phyloP scores from a whole-genome alignment of 1,284 basidiomycete species.

The Tremellales sp. region DNA sequence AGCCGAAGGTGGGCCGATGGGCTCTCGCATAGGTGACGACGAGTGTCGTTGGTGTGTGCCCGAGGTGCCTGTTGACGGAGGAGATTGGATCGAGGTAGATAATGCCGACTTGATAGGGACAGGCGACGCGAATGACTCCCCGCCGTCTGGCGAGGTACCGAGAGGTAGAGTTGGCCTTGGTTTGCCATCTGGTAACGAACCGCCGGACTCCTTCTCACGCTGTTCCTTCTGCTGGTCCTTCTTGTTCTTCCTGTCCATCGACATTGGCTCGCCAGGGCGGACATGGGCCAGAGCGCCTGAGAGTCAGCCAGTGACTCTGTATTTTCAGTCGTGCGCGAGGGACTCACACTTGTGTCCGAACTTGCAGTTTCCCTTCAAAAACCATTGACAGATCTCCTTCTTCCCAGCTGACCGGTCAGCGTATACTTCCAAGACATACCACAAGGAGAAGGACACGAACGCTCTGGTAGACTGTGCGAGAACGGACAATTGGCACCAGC shows the following conservation, averaged over 20 bases:
- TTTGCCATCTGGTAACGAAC: slow-evolving; percentile 8
- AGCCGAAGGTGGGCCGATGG: slow-evolving; percentile 40
- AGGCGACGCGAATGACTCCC: slow-evolving; percentile 26
- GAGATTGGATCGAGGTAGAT: slow-evolving; percentile 34
- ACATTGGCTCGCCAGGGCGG: slow-evolving; percentile 84
- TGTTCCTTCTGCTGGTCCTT: slow-evolving; percentile 79
- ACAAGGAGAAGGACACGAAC: slow-evolving; percentile 18
- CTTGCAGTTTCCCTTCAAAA: slow-evolving; percentile 78
- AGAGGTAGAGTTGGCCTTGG: slow-evolving; percentile 6
- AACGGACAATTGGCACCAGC: slow-evolving; percentile 94
- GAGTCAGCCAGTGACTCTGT: slow-evolving; percentile 4
- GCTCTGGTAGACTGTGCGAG: slow-evolving; percentile 59
- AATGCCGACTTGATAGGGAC: slow-evolving; percentile 44
- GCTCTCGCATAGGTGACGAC: slow-evolving; percentile 43
- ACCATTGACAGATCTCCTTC: slow-evolving; percentile 95
- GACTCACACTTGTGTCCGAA: slow-evolving; percentile 86
- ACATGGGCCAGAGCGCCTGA: slow-evolving; percentile 77
- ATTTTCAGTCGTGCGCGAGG: neutral
- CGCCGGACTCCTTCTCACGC: slow-evolving; percentile 21
- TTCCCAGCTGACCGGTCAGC: slow-evolving; percentile 56
- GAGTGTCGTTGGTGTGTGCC: slow-evolving; percentile 16
- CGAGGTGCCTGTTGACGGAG: slow-evolving; percentile 11
- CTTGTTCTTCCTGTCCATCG: slow-evolving; percentile 98
- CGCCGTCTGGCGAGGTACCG: slow-evolving; percentile 5
- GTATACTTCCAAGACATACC: neutral